A percentile compares a stretch with the other conserved stretches of the same genome.
Conservation (phyloP, 805 yeast species). For the Saturnispora besseyi region DNA sequence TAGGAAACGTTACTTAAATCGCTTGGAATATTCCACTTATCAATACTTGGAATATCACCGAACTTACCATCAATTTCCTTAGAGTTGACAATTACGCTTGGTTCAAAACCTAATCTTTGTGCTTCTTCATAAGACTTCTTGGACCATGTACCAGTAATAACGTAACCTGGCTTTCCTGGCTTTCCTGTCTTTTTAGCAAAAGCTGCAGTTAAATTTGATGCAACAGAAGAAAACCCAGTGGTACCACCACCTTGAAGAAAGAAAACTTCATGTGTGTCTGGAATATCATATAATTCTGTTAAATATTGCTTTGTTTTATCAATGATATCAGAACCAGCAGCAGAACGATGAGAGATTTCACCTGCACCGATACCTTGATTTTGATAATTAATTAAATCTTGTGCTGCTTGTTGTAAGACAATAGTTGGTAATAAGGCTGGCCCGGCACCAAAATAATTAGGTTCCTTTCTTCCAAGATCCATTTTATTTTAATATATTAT, state of each 20-base stretch:
- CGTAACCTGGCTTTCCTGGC: conserved; percentile 74
- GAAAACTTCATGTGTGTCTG: conserved; percentile 89
- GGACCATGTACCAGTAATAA: conserved; percentile 93
- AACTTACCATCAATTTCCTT: conserved; percentile 49
- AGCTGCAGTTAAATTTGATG: conserved; percentile 71
- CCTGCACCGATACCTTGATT: conserved; percentile 79
- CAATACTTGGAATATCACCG: conserved; percentile 56
- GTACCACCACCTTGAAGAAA: conserved; percentile 99
- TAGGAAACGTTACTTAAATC: conserved; percentile 65
- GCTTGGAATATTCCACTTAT: conserved; percentile 53
- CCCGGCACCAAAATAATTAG: conserved; percentile 95
- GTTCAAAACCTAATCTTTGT: conserved; percentile 65
- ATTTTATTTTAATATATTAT: conserved; percentile 8
- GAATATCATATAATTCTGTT: conserved; percentile 57
- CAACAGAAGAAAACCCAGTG: conserved; percentile 84
- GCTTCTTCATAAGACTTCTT: conserved; percentile 85
- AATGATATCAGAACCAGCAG: conserved; percentile 68
- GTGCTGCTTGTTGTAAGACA: conserved; percentile 83
- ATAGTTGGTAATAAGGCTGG: conserved; percentile 85
- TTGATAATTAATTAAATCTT: conserved; percentile 66
- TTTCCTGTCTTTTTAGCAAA: conserved; percentile 58
- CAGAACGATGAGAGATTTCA: conserved; percentile 92
- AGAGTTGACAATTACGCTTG: conserved; percentile 60
- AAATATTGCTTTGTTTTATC: conserved; percentile 67
- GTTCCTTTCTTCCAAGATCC: conserved; percentile 55